These are phyloP conservation scores for Colletotrichum zoysiae DNA, from an alignment of 2,329 filamentous ascomycete genomes.

Conservation along the genomic window DNA sequence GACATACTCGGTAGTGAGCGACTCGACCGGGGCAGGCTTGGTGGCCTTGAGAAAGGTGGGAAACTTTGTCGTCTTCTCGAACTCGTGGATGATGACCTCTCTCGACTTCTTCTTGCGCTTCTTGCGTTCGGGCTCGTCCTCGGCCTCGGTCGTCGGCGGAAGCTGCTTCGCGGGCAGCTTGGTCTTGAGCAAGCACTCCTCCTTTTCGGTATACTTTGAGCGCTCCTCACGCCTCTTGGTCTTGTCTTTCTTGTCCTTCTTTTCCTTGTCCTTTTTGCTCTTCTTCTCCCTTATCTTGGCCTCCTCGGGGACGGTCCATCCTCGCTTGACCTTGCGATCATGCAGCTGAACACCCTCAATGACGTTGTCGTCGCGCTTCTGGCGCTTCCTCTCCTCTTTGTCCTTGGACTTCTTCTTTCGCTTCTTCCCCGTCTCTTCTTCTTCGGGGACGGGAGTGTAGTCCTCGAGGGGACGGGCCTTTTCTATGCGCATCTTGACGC, in stretches of 20 bases:
- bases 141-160: conserved; percentile 56
- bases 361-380: conserved; percentile 65
- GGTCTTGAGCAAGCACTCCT: conserved; percentile 89
- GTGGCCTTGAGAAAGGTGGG: conserved; percentile 81
- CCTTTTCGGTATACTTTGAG: conserved; percentile 84
- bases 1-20: conserved; percentile 72
- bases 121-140: conserved; percentile 59
- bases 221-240: conserved; percentile 70
- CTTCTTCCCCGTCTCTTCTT: conserved; percentile 54
- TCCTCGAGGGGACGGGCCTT: conserved; percentile 77
- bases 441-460: conserved; percentile 53
- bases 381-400: conserved; percentile 57
- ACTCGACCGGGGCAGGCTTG: conserved; percentile 56
- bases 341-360: conserved; percentile 78
- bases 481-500: conserved; percentile 86
- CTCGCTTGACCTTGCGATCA: conserved; percentile 84
- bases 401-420: conserved; percentile 57
- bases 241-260: conserved; percentile 62
- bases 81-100: conserved; percentile 86
- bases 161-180: conserved; percentile 64
- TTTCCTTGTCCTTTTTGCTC: conserved; percentile 59
- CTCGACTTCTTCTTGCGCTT: conserved; percentile 72
- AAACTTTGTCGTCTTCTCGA: conserved; percentile 85
- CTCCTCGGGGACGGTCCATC: conserved; percentile 81
- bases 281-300: conserved; percentile 62